Percentiles rank a stretch among this genome's conserved stretches.
Conservation (phyloP, 345 rosid genomes). For the Erodium maritimum region DNA sequence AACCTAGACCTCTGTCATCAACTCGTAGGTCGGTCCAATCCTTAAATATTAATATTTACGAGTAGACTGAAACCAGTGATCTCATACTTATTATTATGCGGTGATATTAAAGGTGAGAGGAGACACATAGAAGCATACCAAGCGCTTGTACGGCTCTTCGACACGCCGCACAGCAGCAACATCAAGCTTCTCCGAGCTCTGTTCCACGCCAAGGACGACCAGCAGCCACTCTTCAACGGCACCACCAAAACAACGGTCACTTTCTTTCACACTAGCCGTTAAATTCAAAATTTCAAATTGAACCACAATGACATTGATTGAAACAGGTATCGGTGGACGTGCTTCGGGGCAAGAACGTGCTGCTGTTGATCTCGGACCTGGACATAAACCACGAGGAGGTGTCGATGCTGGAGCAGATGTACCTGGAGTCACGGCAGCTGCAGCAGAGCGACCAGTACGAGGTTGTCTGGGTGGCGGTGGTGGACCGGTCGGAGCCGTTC, state of each 20-base stretch:
- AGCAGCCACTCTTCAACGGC: constrained; percentile 41
- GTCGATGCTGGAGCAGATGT: constrained; percentile 25
- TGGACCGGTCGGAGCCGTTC: constrained; percentile 28
- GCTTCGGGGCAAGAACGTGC: constrained; percentile 38
- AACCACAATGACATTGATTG: not conserved
- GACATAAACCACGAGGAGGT: constrained; percentile 30
- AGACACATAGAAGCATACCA: constrained; percentile 34
- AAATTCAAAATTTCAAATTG: too few relatives aligned
- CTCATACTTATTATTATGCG: too few relatives aligned
- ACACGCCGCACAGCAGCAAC: constrained; percentile 45
- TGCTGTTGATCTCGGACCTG: constrained; percentile 46
- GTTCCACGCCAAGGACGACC: constrained; percentile 40
- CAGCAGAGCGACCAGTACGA: constrained; percentile 37
- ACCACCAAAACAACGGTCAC: constrained; percentile 36
- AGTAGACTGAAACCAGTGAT: too few relatives aligned
- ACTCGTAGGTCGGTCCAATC: constrained; percentile 26
- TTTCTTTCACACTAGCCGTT: not conserved
- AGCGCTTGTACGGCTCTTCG: constrained; percentile 31
- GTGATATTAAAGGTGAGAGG: constrained; percentile 35
- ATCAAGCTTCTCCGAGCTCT: constrained; percentile 49
- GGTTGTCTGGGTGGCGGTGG: constrained; percentile 54
- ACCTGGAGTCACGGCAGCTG: constrained; percentile 22
- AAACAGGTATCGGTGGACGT: constrained; percentile 35
- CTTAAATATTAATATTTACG: too few relatives aligned
- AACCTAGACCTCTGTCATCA: constrained; percentile 29